A percentile compares a stretch with the other conserved stretches of the same genome.
Conservation (phyloP, 2,329 filamentous ascomycete genomes). For the Dothideomycetidae sp. region DNA sequence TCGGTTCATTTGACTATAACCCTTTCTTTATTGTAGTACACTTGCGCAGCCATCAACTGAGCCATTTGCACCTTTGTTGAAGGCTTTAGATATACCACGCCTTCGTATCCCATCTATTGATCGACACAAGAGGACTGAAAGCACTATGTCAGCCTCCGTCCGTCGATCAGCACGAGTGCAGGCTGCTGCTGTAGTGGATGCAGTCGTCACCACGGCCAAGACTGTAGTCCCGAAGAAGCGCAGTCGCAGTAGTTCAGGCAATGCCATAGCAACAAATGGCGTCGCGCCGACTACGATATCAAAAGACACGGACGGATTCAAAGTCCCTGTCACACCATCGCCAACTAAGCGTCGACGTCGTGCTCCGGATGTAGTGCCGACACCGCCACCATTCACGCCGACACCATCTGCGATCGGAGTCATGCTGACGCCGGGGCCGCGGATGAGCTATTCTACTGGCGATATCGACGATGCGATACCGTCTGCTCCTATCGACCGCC, state of each 20-base stretch:
- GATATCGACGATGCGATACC: conserved; percentile 25
- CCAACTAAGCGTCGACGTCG: conserved; percentile 6
- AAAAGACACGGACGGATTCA: conserved; percentile 9
- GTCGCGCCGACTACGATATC: not conserved
- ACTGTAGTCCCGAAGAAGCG: not conserved
- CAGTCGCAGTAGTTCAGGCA: too few relatives aligned
- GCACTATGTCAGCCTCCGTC: conserved; percentile 33
- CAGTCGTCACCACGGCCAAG: conserved; percentile 8
- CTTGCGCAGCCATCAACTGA: too few relatives aligned
- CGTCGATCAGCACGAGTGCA: conserved; percentile 37
- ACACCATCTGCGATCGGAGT: conserved; percentile 36
- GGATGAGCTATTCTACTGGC: conserved; percentile 26
- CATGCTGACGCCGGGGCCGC: conserved; percentile 23
- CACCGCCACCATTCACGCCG: conserved; percentile 30
- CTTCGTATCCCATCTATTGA: too few relatives aligned
- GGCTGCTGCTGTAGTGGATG: conserved; percentile 4
- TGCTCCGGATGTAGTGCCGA: conserved; percentile 13
- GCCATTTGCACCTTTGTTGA: too few relatives aligned
- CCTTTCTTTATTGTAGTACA: too few relatives aligned
- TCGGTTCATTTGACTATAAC: too few relatives aligned
- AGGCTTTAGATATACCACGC: too few relatives aligned
- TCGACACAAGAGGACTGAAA: too few relatives aligned
- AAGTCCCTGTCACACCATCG: conserved; percentile 20
- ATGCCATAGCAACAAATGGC: conserved; percentile 1
- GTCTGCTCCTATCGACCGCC: conserved; percentile 29